Evolutionary conservation across 1,284 basidiomycete species (phyloP), one percentile per base, ranked within the genome.

Genomic region (Ustilago trichophora): DNA sequence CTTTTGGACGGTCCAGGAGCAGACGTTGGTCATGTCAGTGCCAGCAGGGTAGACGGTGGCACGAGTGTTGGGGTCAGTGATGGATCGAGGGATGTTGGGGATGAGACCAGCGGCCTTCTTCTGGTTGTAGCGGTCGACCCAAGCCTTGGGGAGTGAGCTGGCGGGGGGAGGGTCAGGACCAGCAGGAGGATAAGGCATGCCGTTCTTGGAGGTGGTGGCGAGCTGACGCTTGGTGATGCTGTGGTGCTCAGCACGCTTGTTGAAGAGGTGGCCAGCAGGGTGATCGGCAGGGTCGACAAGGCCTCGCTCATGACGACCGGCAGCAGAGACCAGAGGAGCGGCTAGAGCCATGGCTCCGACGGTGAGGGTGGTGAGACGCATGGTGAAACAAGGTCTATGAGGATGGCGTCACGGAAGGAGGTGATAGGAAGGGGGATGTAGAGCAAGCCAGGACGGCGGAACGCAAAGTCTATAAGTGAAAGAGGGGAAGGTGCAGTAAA

Each of bases 71-170:
- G 59, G 48, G 47, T 65, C 63, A 36, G 63, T 57, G 45, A 83
- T 84, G 6, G 88, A 83, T 36, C 78, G 66, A 11, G 89, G 87
- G 50, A 91, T 84, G 73, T 87, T 76, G 9, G 91, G 91, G 49
- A 93, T 91, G 71, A 86, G 87, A 40, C 89, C 89, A 5, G 87
- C 86, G n/a, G 84, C 72, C 32, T 88, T 84, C 31, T 89, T 90
- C 26, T 53, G 40, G 33, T 74, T 70, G 71, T 91, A 84, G 8
- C 90, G 89, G 77, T 87, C 84, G 27, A 86, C 80, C 91, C 91
- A 93, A 36, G 81, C 83, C 51, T 72, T 36, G 26, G 73, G 73
- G 15, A 75, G 58, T 38, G 69, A 69, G 55, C 50, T 59, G 25
- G 46, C 50, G 11, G 59, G 58, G 10, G 73, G 73, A 29, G 72